phyloP scores from a whole-genome alignment of 257 asterid species.

The Solanum sejunctum region DNA sequence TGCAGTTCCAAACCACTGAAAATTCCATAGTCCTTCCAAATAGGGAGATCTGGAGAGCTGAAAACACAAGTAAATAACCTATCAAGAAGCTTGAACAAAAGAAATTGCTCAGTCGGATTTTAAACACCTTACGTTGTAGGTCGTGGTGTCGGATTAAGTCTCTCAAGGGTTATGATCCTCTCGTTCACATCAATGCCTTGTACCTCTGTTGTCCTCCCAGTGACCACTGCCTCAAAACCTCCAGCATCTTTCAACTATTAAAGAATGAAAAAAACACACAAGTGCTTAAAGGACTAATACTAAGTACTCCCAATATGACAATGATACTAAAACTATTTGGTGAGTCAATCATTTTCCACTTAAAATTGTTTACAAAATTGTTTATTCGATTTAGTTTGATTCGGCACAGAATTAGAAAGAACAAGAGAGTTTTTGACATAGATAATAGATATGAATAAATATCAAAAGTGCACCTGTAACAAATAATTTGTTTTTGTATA shows the following conservation, averaged over 20 bases:
- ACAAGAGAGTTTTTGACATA: neutral
- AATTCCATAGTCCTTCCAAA: conserved; percentile 65
- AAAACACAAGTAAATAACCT: conserved; percentile 6
- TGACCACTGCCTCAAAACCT: conserved; percentile 59
- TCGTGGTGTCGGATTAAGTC: conserved; percentile 79
- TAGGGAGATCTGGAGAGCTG: conserved; percentile 59
- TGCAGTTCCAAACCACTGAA: conserved; percentile 67
- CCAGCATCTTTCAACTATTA: conserved; percentile 70
- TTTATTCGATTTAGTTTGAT: neutral
- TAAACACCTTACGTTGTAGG: conserved; percentile 78
- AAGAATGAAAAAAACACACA: neutral
- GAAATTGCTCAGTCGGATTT: neutral
- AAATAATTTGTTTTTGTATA: neutral
- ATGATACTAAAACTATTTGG: neutral
- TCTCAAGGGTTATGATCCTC: conserved; percentile 61
- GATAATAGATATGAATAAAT: neutral
- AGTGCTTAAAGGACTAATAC: neutral
- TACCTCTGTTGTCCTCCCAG: conserved; percentile 45
- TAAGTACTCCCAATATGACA: neutral
- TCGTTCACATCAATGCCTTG: conserved; percentile 68
- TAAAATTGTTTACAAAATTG: neutral
- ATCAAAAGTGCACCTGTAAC: neutral
- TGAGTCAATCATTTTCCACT: neutral
- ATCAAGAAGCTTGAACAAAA: neutral
- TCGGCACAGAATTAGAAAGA: neutral